Evolutionary conservation across 2,329 filamentous ascomycete genomes (phyloP).

Genomic region (Macroventuria anomochaeta): DNA sequence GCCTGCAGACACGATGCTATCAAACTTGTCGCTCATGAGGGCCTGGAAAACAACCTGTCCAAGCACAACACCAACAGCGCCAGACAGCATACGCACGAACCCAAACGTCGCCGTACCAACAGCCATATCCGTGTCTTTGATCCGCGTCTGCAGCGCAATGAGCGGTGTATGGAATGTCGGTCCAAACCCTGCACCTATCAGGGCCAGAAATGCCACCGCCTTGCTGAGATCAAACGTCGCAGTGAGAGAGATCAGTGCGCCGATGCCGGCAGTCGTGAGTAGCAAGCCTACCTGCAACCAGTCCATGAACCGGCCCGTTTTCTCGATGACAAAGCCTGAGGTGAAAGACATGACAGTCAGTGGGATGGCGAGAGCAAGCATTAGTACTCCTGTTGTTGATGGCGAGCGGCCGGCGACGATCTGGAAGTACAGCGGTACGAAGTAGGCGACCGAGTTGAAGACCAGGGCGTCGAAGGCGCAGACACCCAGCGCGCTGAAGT

Average conservation of each 20-base stretch:
- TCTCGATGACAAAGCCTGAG: conserved; percentile 55
- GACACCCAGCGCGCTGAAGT: conserved; percentile 61
- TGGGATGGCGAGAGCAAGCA: conserved; percentile 63
- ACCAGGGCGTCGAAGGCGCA: conserved; percentile 60
- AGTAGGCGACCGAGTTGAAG: conserved; percentile 72
- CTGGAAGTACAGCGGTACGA: conserved; percentile 77
- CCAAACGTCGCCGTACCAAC: conserved; percentile 60
- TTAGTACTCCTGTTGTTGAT: conserved; percentile 63
- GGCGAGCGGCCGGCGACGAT: conserved; percentile 67
- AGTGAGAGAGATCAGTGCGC: conserved; percentile 39
- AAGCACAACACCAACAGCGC: conserved; percentile 57
- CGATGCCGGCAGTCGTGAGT: conserved; percentile 45
- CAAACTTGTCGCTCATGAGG: conserved; percentile 60
- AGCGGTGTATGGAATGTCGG: conserved; percentile 63
- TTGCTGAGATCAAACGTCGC: conserved; percentile 22
- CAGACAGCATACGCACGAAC: conserved; percentile 55
- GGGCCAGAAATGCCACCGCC: conserved; percentile 57
- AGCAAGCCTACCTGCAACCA: conserved; percentile 42
- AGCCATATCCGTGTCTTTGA: conserved; percentile 60
- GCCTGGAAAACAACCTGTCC: conserved; percentile 61
- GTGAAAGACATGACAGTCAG: conserved; percentile 56
- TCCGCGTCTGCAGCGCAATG: conserved; percentile 63
- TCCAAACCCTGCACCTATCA: conserved; percentile 60
- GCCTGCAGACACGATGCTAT: conserved; percentile 28
- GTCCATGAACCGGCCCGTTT: conserved; percentile 52